Evolutionary conservation across 805 yeast genomes (phyloP).

Genomic region (Isabelozyma heimii): DNA sequence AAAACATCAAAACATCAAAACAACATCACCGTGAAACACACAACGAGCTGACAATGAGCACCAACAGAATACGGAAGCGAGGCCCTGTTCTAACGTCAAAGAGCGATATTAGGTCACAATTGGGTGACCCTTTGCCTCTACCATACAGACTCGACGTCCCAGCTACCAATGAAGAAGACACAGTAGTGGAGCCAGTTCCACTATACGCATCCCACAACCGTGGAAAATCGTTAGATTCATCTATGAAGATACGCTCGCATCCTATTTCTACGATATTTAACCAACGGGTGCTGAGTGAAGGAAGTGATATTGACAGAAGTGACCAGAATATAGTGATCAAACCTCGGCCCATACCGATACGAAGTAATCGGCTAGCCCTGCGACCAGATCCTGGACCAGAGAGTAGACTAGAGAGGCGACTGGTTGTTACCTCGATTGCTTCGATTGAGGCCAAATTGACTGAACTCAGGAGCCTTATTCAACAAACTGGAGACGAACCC

Average conservation of each 20-base stretch:
- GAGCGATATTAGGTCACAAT: slow-evolving; percentile 8
- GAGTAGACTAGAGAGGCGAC: not conserved
- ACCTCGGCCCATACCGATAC: not conserved
- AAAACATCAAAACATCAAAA: slow-evolving; percentile 1
- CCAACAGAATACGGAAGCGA: not conserved
- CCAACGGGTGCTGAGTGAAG: not conserved
- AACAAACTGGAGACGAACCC: not conserved
- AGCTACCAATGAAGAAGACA: slow-evolving; percentile 6
- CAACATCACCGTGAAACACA: not conserved
- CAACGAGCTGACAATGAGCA: not conserved
- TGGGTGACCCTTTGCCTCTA: slow-evolving; percentile 37
- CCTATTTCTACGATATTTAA: not conserved
- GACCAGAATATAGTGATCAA: not conserved
- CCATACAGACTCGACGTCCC: slow-evolving; percentile 21
- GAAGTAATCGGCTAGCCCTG: not conserved
- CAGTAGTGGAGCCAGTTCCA: slow-evolving; percentile 7
- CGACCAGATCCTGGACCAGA: not conserved
- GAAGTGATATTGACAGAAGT: not conserved
- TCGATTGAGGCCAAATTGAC: not conserved
- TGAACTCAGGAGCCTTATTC: not conserved
- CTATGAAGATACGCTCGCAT: not conserved
- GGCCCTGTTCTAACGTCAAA: not conserved
- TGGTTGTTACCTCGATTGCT: not conserved
- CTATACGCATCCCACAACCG: not conserved
- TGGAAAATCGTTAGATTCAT: not conserved